phyloP scores from a whole-genome alignment of 345 rosid genomes.

The Hibiscus tridactylites region DNA sequence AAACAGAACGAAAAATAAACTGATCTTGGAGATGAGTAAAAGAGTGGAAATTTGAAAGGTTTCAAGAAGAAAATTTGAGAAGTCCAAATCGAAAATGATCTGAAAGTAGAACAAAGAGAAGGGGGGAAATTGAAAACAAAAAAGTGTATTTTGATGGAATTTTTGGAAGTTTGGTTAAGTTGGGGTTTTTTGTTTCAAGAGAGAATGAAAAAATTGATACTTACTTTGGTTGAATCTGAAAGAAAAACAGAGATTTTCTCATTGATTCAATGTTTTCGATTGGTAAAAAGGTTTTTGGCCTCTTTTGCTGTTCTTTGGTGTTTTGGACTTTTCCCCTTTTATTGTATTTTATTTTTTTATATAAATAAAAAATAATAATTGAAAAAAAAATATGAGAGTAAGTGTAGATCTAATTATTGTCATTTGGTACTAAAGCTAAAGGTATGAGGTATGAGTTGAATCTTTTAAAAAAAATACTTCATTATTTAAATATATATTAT shows the following conservation, averaged over 20 bases:
- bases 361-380: not conserved
- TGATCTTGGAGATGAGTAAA: not conserved
- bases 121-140: not conserved
- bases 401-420: not conserved
- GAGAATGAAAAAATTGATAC: conserved; percentile 6
- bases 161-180: not conserved
- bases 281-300: not conserved
- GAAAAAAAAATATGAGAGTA: not conserved
- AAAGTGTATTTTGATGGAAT: not conserved
- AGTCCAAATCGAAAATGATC: conserved; percentile 13
- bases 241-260: not conserved
- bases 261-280: not conserved
- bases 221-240: conserved; percentile 31
- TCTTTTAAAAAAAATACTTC: too few relatives aligned
- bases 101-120: not conserved
- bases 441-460: not conserved
- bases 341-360: conserved; percentile 9
- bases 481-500: too few relatives aligned
- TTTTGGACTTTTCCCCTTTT: not conserved
- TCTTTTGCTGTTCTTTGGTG: not conserved
- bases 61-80: not conserved
- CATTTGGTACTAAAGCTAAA: not conserved
- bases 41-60: not conserved
- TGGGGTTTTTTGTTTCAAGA: not conserved
- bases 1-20: not conserved